These are phyloP conservation scores for Bullera alba DNA, from an alignment of 768 basidiomycete genomes.

Conservation along the genomic window DNA sequence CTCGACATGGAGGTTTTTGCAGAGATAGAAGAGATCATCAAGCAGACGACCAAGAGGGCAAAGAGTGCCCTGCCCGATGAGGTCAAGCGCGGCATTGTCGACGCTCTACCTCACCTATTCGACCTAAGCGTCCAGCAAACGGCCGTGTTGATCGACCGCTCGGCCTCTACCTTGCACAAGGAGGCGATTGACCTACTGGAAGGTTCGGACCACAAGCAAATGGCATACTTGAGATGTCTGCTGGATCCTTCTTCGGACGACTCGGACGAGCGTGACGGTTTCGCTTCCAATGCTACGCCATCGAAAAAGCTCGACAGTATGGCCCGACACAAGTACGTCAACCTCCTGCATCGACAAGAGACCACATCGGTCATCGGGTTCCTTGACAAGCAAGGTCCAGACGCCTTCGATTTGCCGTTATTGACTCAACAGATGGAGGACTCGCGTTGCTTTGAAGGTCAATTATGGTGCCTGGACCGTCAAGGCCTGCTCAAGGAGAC, in stretches of 20 bases:
- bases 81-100: slow-evolving; percentile 48
- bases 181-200: slow-evolving; percentile 55
- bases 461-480: slow-evolving; percentile 70
- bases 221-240: slow-evolving; percentile 69
- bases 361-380: slow-evolving; percentile 59
- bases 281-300: slow-evolving; percentile 18
- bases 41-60: neutral
- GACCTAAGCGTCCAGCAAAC: slow-evolving; percentile 58
- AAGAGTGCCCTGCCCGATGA: slow-evolving; percentile 38
- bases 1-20: slow-evolving; percentile 54
- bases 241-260: slow-evolving; percentile 53
- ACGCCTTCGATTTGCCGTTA: slow-evolving; percentile 55
- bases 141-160: slow-evolving; percentile 64
- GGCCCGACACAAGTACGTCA: slow-evolving; percentile 60
- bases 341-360: slow-evolving; percentile 66
- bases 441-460: slow-evolving; percentile 62
- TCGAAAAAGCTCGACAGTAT: slow-evolving; percentile 52
- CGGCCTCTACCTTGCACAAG: slow-evolving; percentile 62
- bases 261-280: slow-evolving; percentile 44
- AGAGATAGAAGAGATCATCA: slow-evolving; percentile 60
- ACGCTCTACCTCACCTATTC: slow-evolving; percentile 62
- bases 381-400: slow-evolving; percentile 55
- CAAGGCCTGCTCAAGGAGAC: slow-evolving; percentile 60
- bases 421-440: slow-evolving; percentile 62
- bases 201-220: slow-evolving; percentile 54